Evolutionary conservation across 2,329 filamentous ascomycete genomes (phyloP), one percentile per base, ranked within the genome.

Genomic region (Atkinsonella hypoxylon): DNA sequence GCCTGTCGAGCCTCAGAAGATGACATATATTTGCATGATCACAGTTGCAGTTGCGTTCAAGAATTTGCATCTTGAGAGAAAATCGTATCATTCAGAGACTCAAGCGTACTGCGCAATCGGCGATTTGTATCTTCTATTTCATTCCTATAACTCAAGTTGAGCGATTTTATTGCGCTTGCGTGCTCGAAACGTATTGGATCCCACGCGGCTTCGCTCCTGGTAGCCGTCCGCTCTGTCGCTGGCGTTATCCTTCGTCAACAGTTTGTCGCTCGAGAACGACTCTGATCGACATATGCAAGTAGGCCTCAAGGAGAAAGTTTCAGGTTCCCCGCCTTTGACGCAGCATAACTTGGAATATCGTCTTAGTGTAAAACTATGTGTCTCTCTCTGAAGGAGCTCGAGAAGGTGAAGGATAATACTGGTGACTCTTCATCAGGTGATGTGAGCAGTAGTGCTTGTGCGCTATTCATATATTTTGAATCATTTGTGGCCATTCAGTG

Each of bases 11-110:
- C 34, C 34, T 15, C n/a, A n/a, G n/a, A n/a, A n/a, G n/a, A n/a
- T n/a, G n/a, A n/a, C n/a, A n/a, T n/a, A n/a, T n/a, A n/a, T n/a
- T n/a, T n/a, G n/a, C n/a, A n/a, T n/a, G n/a, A 3, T 10, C 0
- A 10, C 60, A 62, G 1, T 57, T 32, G 47, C 60, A 62, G 17
- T 58, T 49, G 17, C 62, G 60, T 12, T 58, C 54, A 1, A 62
- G 20, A 0, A 62, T 51, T 2, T 32, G 50, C 53, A 59, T 59
- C 48, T 61, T 61, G 26, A 62, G 58, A 0, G 55, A 34, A 40
- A 57, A 61, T 52, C 22, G 62, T 55, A 1, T 46, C 34, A 0
- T 54, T 60, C 12, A 62, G 39, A 0, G 53, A 49, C 0, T 57
- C 54, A 0, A 60, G 51, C 20, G 49, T 47, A 12, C 4, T 30